phyloP scores from a whole-genome alignment of 257 asterid genomes.

The Solanum peruvianum region DNA sequence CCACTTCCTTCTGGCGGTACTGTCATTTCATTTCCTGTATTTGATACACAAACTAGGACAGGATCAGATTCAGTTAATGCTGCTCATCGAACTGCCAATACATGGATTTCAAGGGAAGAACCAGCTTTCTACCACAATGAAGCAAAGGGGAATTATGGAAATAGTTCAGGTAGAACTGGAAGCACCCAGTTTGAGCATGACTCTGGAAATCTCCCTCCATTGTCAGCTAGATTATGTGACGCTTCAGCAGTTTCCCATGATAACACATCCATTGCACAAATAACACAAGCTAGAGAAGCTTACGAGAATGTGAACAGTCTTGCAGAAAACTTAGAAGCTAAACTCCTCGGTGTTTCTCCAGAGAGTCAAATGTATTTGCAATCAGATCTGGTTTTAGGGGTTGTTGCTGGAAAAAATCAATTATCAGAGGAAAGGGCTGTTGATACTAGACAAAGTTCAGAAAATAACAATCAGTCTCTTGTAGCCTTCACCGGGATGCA shows the following conservation, averaged over 20 bases:
- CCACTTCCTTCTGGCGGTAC: constrained; percentile 17
- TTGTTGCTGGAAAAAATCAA: constrained; percentile 18
- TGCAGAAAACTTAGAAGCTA: constrained; percentile 23
- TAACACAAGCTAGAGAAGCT: constrained; percentile 28
- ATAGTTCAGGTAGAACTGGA: constrained; percentile 12
- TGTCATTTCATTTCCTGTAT: constrained; percentile 10
- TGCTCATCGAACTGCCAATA: constrained; percentile 13
- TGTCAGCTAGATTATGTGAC: constrained; percentile 15
- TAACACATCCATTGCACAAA: constrained; percentile 19
- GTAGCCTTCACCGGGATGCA: constrained; percentile 33
- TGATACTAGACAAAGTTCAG: constrained; percentile 15
- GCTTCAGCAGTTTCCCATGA: constrained; percentile 12
- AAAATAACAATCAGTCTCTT: constrained; percentile 26
- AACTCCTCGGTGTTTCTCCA: constrained; percentile 16
- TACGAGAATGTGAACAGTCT: constrained; percentile 15
- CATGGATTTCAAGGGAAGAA: constrained; percentile 17
- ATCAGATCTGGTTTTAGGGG: constrained; percentile 23
- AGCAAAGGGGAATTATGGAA: constrained; percentile 16
- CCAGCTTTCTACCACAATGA: constrained; percentile 16
- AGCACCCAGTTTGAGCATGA: constrained; percentile 29
- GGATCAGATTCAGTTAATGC: constrained; percentile 15
- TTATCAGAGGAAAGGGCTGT: constrained; percentile 16
- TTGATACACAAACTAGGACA: constrained; percentile 20
- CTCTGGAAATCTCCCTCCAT: constrained; percentile 19
- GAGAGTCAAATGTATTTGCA: constrained; percentile 18